phyloP scores from a whole-genome alignment of 2,329 filamentous ascomycete species.

The Colletotrichum echinochloae region DNA sequence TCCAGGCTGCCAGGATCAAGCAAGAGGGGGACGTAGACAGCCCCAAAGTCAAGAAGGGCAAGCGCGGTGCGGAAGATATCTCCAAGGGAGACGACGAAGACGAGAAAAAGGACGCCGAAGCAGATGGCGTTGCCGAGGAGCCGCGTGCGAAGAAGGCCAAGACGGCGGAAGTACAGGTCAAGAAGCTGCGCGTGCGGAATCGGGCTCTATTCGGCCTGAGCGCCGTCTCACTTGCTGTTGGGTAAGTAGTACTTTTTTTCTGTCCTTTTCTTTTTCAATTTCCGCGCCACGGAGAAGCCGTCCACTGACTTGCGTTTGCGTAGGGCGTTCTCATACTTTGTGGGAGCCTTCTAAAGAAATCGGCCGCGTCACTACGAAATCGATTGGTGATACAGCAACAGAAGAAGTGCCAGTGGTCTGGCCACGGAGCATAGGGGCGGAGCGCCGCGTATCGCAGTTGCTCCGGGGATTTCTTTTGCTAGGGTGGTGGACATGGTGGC shows the following conservation, averaged over 20 bases:
- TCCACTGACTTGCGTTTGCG: slow-evolving; percentile 35
- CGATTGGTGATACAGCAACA: neutral
- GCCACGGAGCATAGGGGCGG: neutral
- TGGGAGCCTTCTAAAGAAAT: slow-evolving; percentile 59
- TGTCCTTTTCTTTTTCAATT: no score
- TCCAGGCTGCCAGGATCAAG: slow-evolving; percentile 71
- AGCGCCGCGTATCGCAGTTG: neutral
- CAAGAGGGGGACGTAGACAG: slow-evolving; percentile 48
- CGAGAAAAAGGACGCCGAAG: slow-evolving; percentile 59
- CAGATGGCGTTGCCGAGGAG: slow-evolving; percentile 54
- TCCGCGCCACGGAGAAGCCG: neutral
- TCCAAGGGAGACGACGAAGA: slow-evolving; percentile 72
- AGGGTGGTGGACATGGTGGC: slow-evolving; percentile 29
- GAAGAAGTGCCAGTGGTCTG: neutral
- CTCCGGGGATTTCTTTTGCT: slow-evolving; percentile 1
- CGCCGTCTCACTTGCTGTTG: slow-evolving; percentile 82
- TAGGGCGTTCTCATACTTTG: slow-evolving; percentile 63
- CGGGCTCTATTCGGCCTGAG: slow-evolving; percentile 88
- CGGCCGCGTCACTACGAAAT: neutral
- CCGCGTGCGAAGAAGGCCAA: slow-evolving; percentile 79
- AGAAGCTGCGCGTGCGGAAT: slow-evolving; percentile 87
- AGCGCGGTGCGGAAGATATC: slow-evolving; percentile 81
- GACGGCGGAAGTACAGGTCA: slow-evolving; percentile 79
- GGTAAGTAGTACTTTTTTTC: slow-evolving; percentile 64
- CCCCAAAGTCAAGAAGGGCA: slow-evolving; percentile 63